phyloP scores from a whole-genome alignment of 495 filamentous ascomycete genomes.

The Trichocladium uniseriatum region DNA sequence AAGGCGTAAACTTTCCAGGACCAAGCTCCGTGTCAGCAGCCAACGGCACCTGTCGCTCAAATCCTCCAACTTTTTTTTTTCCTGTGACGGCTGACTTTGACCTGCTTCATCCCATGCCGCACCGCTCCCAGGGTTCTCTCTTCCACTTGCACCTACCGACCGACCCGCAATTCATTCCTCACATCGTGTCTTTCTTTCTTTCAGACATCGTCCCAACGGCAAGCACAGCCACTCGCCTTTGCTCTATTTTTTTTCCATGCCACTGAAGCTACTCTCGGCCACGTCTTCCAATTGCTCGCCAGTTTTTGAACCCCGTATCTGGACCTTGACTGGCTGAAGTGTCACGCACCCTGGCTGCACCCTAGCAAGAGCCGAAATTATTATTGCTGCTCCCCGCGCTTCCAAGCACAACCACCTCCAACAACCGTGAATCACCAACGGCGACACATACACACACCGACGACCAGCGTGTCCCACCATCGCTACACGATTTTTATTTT shows the following conservation, averaged over 20 bases:
- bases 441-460: constrained; percentile 5
- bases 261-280: constrained; percentile 4
- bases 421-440: constrained; percentile 5
- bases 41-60: constrained; percentile 6
- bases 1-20: not conserved
- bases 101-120: constrained; percentile 9
- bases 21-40: not conserved
- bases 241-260: constrained; percentile 8
- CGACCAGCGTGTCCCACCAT: not conserved
- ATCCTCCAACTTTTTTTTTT: constrained; percentile 21
- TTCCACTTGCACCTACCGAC: too few relatives aligned
- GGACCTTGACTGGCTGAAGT: constrained; percentile 16
- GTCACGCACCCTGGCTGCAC: constrained; percentile 15
- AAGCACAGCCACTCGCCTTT: constrained; percentile 15
- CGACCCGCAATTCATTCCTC: constrained; percentile 13
- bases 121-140: not conserved
- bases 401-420: constrained; percentile 12
- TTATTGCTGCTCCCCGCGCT: constrained; percentile 30
- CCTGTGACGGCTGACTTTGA: constrained; percentile 14
- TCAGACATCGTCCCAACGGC: constrained; percentile 3
- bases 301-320: constrained; percentile 11
- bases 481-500: not conserved
- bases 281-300: constrained; percentile 14
- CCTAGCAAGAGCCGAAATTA: constrained; percentile 28
- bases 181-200: constrained; percentile 10